Percentiles rank a stretch among this genome's conserved stretches.
These are phyloP conservation scores for Sporopachydermia lactativora DNA, from an alignment of 805 yeast genomes.

Conservation along the genomic window DNA sequence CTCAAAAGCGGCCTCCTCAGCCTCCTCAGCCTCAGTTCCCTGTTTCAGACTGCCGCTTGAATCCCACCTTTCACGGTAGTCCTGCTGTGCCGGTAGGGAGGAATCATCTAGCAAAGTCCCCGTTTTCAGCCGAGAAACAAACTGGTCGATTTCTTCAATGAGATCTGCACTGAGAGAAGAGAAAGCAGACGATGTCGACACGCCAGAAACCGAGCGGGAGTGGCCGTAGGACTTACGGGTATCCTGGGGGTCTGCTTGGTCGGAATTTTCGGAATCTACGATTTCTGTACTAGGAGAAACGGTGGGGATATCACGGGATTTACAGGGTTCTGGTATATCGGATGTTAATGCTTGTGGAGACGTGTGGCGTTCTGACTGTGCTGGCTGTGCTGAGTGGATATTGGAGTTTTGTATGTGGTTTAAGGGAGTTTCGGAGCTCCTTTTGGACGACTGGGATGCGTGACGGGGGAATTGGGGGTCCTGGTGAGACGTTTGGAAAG, in stretches of 20 bases:
- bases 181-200: not conserved
- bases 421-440: no score
- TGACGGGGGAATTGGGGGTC: no score
- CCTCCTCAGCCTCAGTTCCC: no score
- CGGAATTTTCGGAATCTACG: not conserved
- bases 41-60: no score
- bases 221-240: not conserved
- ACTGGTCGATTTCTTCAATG: not conserved
- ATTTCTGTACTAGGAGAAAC: not conserved
- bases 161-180: not conserved
- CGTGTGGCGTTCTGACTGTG: no score
- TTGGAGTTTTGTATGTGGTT: no score
- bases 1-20: not conserved
- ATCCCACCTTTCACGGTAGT: no score
- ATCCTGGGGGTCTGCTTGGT: not conserved
- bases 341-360: not conserved
- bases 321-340: not conserved
- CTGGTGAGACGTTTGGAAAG: no score
- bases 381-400: no score
- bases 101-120: not conserved
- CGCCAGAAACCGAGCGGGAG: not conserved
- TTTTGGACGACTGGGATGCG: no score
- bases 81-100: no score
- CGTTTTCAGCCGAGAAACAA: not conserved
- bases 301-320: not conserved